Evolutionary conservation across 306 rosid genomes (phyloP).

Genomic region (Medicago ruthenica): DNA sequence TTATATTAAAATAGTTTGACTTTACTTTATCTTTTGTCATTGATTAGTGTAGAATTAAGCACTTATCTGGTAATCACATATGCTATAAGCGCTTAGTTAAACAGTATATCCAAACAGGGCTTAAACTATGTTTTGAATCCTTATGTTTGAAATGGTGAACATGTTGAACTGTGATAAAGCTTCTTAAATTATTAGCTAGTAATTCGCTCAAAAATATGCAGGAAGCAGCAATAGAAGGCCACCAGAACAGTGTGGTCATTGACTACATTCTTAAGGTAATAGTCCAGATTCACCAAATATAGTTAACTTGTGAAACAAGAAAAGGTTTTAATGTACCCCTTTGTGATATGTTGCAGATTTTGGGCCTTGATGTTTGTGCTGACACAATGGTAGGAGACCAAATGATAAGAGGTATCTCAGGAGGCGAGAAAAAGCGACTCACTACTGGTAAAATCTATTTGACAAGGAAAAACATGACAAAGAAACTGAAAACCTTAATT

Average conservation of each 20-base stretch:
- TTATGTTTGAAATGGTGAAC: neutral
- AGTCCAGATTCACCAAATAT: neutral
- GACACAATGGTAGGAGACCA: constrained; percentile 63
- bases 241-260: constrained; percentile 61
- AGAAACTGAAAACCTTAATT: neutral
- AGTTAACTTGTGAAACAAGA: constrained; percentile 12
- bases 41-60: too few relatives aligned
- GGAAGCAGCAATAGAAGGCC: constrained; percentile 78
- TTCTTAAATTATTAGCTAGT: neutral
- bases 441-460: constrained; percentile 58
- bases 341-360: constrained; percentile 52
- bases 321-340: neutral
- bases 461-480: neutral
- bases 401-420: constrained; percentile 79
- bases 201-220: constrained; percentile 44
- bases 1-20: too few relatives aligned
- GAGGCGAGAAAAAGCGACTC: constrained; percentile 75
- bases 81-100: too few relatives aligned
- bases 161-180: neutral
- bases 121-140: neutral
- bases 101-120: too few relatives aligned
- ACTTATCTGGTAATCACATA: too few relatives aligned
- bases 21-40: too few relatives aligned
- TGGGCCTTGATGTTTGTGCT: constrained; percentile 68
- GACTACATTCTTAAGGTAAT: constrained; percentile 83